Base-by-base conservation (phyloP, 352 stramenopile species). In the Phytopythium litorale region DNA sequence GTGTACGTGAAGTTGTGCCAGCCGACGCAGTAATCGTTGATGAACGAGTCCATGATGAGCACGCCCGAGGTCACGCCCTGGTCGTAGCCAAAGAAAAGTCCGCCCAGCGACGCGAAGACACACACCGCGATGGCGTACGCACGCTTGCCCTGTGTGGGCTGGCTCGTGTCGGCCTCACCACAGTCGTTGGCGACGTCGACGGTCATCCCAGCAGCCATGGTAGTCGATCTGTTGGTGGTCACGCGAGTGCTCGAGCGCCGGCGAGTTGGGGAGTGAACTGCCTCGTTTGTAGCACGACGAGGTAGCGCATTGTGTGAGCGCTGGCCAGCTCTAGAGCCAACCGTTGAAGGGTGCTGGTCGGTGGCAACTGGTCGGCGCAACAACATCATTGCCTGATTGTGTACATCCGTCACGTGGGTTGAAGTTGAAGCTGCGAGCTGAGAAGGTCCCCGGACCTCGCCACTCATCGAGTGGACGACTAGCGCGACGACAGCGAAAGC, bases 1-100 rank as follows among this genome's bases (percentile, higher is more conserved):
- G 51, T 42, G 48, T 71, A 71, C 15, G 67, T 73, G 46, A 73
- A 76, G 63, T 66, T 70, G 54, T 70, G 58, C 64, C 71, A 73
- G 7, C 71, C 67, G n/a, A 73, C 64, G 45, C 72, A 79, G 52
- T 73, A 79, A 42, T 75, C 66, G 57, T 73, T 69, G 33, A 73
- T 57, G 56, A 71, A 74, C 23, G 63, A 68, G 52, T 74, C 64
- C 67, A 74, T 74, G 60, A 74, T 74, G 5, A 74, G 48, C 19
- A 74, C 67, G 19, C 59, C 64, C 18, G 50, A 76, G 12, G 59
- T 74, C 57, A 66, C 72, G 30, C n/a, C 46, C 46, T 53, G 46
- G 46, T 53, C 46, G 46, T 50, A 50, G n/a, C 43, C 43, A 9
- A 50, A 50, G 43, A 50, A 50, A n/a, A 50, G 43, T 7, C 46